Evolutionary conservation across 805 yeast species (phyloP).

Genomic region (Kluyveromyces starmeri): DNA sequence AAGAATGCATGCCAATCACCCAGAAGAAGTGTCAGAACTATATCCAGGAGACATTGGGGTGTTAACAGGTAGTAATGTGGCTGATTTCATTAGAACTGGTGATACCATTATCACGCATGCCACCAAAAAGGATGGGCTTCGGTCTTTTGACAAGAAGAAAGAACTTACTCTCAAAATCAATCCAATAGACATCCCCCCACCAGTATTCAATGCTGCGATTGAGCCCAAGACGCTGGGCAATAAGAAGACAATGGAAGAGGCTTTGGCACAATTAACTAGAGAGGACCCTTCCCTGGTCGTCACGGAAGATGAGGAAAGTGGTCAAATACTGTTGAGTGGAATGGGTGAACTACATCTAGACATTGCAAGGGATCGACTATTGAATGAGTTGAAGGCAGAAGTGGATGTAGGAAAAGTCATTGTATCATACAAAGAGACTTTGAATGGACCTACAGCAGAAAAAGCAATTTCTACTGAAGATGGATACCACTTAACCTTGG

Average conservation of each 20-base stretch:
- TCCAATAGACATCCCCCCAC: conserved; percentile 84
- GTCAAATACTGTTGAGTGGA: conserved; percentile 91
- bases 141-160: conserved; percentile 31
- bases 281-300: conserved; percentile 88
- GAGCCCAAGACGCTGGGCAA: conserved; percentile 84
- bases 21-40: conserved; percentile 58
- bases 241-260: conserved; percentile 58
- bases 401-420: conserved; percentile 74
- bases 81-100: conserved; percentile 72
- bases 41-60: conserved; percentile 87
- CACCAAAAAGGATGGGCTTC: conserved; percentile 41
- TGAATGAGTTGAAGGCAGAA: conserved; percentile 75
- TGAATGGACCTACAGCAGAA: conserved; percentile 15
- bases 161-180: conserved; percentile 43
- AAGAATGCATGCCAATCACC: conserved; percentile 81
- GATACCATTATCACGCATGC: conserved; percentile 73
- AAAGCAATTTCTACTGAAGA: conserved; percentile 11
- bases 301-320: conserved; percentile 67
- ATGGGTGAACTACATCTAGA: conserved; percentile 97
- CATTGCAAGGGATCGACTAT: conserved; percentile 68
- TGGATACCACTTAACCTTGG: conserved; percentile 16
- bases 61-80: conserved; percentile 27
- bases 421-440: conserved; percentile 82
- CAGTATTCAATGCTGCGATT: conserved; percentile 78
- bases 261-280: conserved; percentile 54